phyloP scores from a whole-genome alignment of 208 protist species.

The Tritrichomonas musculus region DNA sequence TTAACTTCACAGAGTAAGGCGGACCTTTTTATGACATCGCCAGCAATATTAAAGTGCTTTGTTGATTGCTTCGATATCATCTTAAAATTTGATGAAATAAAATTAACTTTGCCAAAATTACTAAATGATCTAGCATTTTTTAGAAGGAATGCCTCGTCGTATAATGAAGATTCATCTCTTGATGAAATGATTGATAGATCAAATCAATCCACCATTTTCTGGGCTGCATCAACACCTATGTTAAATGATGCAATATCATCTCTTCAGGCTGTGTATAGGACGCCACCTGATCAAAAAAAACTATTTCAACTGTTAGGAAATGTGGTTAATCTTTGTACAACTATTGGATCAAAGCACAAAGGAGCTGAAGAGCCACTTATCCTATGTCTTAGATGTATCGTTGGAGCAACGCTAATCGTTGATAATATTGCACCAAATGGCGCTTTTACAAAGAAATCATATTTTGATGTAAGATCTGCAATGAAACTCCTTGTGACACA shows the following conservation, averaged over 20 bases:
- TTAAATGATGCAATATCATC: background rate
- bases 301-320: background rate
- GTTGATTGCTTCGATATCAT: background rate
- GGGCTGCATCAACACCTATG: background rate
- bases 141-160: background rate
- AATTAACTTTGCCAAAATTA: background rate
- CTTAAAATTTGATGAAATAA: slow-evolving; percentile 18
- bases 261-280: background rate
- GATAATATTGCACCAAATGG: background rate
- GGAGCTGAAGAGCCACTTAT: no score
- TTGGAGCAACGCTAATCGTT: background rate
- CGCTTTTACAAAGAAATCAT: background rate
- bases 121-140: background rate
- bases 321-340: background rate
- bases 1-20: background rate
- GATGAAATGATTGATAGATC: background rate
- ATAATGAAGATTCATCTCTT: background rate
- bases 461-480: background rate
- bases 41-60: background rate
- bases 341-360: background rate
- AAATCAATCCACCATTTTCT: background rate
- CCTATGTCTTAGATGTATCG: background rate
- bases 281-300: background rate
- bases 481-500: background rate
- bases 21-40: background rate